A percentile compares a stretch with the other conserved stretches of the same genome.
Conservation (phyloP, 2,329 filamentous ascomycete genomes). For the Sporothrix euskadiensis region DNA sequence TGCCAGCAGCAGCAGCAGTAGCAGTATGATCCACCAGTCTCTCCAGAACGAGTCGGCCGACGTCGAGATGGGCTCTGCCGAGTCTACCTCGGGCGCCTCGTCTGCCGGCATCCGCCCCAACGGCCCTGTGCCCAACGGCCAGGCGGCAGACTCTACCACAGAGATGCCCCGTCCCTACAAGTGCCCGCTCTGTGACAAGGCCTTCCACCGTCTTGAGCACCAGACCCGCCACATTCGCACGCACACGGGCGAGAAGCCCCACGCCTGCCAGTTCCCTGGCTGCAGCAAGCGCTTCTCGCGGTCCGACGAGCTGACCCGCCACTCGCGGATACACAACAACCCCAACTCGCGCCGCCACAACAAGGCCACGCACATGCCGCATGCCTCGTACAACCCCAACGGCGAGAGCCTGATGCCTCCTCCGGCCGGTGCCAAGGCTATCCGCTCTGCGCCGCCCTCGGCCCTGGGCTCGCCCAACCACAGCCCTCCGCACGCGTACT, state of each 20-base stretch:
- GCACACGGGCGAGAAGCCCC: slow-evolving; percentile 76
- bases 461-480: slow-evolving; percentile 91
- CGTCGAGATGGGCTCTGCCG: slow-evolving; percentile 50
- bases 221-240: slow-evolving; percentile 90
- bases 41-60: slow-evolving; percentile 41
- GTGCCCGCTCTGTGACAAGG: slow-evolving; percentile 96
- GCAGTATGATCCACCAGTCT: slow-evolving; percentile 33
- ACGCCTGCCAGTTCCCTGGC: slow-evolving; percentile 90
- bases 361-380: slow-evolving; percentile 62
- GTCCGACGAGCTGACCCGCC: slow-evolving; percentile 92
- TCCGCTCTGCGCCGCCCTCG: slow-evolving; percentile 84
- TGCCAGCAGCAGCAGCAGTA: slow-evolving; percentile 35
- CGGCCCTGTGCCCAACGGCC: slow-evolving; percentile 62
- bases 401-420: slow-evolving; percentile 74
- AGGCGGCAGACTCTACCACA: slow-evolving; percentile 55
- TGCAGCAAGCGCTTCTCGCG: slow-evolving; percentile 97
- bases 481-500: slow-evolving; percentile 89
- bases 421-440: slow-evolving; percentile 71
- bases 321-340: slow-evolving; percentile 98
- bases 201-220: slow-evolving; percentile 96
- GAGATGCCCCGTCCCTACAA: slow-evolving; percentile 97
- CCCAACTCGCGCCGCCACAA: slow-evolving; percentile 93
- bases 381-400: slow-evolving; percentile 49
- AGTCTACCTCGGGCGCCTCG: slow-evolving; percentile 26
- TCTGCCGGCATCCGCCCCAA: slow-evolving; percentile 60